Evolutionary conservation across 768 basidiomycete genomes (phyloP).

Genomic region (Filobasidium floriforme): DNA sequence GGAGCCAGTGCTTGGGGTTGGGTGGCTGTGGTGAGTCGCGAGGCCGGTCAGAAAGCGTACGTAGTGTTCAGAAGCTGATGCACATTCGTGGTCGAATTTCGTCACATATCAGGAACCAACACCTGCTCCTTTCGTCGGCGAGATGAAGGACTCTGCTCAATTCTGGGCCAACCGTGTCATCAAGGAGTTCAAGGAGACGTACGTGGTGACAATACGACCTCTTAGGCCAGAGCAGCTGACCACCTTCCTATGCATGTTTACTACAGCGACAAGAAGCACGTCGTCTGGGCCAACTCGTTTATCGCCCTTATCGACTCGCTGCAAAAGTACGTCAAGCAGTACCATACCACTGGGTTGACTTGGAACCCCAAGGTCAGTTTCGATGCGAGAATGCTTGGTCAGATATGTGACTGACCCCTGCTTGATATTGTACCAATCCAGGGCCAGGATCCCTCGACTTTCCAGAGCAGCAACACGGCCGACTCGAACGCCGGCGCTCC

Average conservation of each 20-base stretch:
- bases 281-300: conserved; percentile 78
- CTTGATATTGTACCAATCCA: too few relatives aligned
- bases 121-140: conserved; percentile 69
- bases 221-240: neutral
- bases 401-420: too few relatives aligned
- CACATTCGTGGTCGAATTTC: conserved; percentile 9
- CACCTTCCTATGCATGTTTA: neutral
- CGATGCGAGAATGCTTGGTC: neutral
- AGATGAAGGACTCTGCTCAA: conserved; percentile 73
- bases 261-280: conserved; percentile 70
- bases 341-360: conserved; percentile 72
- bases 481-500: conserved; percentile 38
- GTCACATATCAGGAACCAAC: conserved; percentile 59
- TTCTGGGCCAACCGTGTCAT: conserved; percentile 86
- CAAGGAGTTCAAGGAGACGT: conserved; percentile 92
- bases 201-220: conserved; percentile 31
- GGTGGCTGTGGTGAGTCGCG: conserved; percentile 65
- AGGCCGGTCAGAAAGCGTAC: neutral
- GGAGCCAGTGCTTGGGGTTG: conserved; percentile 75
- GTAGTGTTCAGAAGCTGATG: neutral
- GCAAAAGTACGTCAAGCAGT: conserved; percentile 72
- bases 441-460: conserved; percentile 5
- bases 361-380: conserved; percentile 78
- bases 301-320: conserved; percentile 64
- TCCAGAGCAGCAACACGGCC: conserved; percentile 27